A percentile compares a stretch with the other conserved stretches of the same genome.
phyloP scores from a whole-genome alignment of 1,139 yeast species.

The Debaryomycetaceae sp. region DNA sequence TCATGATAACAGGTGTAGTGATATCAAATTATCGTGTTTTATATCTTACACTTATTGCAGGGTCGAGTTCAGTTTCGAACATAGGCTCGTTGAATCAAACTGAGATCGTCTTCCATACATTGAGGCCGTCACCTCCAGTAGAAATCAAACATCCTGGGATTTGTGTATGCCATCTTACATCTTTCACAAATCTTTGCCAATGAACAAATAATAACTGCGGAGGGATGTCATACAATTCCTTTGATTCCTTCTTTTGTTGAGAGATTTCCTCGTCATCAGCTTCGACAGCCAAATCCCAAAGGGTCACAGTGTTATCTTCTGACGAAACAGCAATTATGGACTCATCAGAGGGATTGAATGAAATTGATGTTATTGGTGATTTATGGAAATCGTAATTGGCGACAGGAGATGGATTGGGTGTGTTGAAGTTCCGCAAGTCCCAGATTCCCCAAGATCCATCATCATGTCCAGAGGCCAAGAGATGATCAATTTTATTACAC shows the following conservation, averaged over 20 bases:
- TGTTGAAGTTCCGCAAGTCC: slow-evolving; percentile 88
- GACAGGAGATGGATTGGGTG: slow-evolving; percentile 66
- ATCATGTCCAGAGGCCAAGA: slow-evolving; percentile 94
- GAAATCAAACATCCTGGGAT: slow-evolving; percentile 94
- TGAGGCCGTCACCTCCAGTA: slow-evolving; percentile 94
- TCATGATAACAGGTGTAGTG: too few relatives aligned
- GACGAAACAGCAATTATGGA: slow-evolving; percentile 93
- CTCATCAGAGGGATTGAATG: slow-evolving; percentile 94
- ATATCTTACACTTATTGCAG: too few relatives aligned
- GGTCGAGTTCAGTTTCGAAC: too few relatives aligned
- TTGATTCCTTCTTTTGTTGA: slow-evolving; percentile 67
- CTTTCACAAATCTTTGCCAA: slow-evolving; percentile 97
- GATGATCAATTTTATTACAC: slow-evolving; percentile 82
- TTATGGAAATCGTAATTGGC: slow-evolving; percentile 95
- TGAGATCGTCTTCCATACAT: slow-evolving; percentile 94
- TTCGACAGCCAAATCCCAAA: slow-evolving; percentile 97
- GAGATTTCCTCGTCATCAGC: slow-evolving; percentile 94
- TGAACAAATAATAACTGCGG: slow-evolving; percentile 95
- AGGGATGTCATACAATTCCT: slow-evolving; percentile 86
- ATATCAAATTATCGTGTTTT: too few relatives aligned
- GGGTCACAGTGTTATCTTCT: slow-evolving; percentile 92
- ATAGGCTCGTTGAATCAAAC: slow-evolving; percentile 37
- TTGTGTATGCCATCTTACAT: slow-evolving; percentile 96
- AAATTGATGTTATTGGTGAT: slow-evolving; percentile 86
- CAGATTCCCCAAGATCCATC: slow-evolving; percentile 98